Evolutionary conservation across 78 protist genomes (phyloP), one percentile per base, ranked within the genome.

Genomic region (Dictyostelium capitatum): DNA sequence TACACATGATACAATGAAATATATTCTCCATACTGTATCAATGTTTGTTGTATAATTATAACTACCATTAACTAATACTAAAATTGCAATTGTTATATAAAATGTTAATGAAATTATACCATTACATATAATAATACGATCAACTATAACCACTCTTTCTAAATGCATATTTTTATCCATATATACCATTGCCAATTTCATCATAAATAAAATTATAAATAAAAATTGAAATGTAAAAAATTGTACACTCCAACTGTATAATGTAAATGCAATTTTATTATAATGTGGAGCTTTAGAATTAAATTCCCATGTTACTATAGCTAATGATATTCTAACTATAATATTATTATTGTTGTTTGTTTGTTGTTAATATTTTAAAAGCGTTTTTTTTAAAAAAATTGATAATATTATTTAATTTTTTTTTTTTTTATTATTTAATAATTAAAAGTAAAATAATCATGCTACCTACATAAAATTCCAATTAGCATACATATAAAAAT

Each of bases 161-260:
- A 83, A 41, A 50, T 25, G 82, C 12, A 83, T n/a, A 83, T 69
- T 12, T 8, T 53, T 54, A 30, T 72, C 72, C 47, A 70, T 72
- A 59, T 70, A 83, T 19, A 83, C 90, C 9, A 72, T 10, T 9
- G 81, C 80, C 4, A 83, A 37, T 54, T 83, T 83, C 47, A 83
- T 83, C 67, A 79, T 72, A 1, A 83, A 72, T 7, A 83, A 41
- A 4, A 17, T 28, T 7, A 83, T 83, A 53, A 67, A 83, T 20
- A n/a, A 83, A 57, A 28, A 83, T 14, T 83, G 81, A 20, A 83
- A 30, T 12, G 59, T 12, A 53, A 72, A 70, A 56, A 83, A 83
- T 20, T 83, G 80, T 0, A 83, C 56, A 3, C 81, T 11, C 47
- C 30, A 53, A 4, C 57, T 14, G 37, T 83, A 83, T 3, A 83